These are phyloP conservation scores for Boletus sp. DNA, from an alignment of 768 basidiomycete species.

Conservation along the genomic window DNA sequence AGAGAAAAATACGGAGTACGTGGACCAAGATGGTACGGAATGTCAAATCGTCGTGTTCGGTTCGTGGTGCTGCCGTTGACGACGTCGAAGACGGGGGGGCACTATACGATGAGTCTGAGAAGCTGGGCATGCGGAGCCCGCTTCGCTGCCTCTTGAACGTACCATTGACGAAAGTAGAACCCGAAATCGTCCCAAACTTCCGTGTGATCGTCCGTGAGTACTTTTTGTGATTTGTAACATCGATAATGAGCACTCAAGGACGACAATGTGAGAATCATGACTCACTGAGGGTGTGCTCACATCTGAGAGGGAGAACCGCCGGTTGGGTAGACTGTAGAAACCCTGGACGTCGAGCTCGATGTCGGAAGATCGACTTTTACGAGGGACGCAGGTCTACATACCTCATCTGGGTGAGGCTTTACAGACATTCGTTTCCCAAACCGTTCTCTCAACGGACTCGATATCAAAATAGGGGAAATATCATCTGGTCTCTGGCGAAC, in stretches of 20 bases:
- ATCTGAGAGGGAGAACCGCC: slow-evolving; percentile 32
- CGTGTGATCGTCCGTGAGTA: slow-evolving; percentile 8
- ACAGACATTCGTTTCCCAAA: slow-evolving; percentile 31
- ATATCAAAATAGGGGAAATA: slow-evolving; percentile 21
- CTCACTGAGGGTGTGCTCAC: slow-evolving; percentile 15
- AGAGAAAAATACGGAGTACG: slow-evolving; percentile 22
- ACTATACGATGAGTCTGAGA: not conserved
- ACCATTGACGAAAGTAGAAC: slow-evolving; percentile 10
- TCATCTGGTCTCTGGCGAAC: slow-evolving; percentile 22
- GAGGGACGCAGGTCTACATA: slow-evolving; percentile 8
- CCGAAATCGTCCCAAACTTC: slow-evolving; percentile 29
- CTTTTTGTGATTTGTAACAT: not conserved
- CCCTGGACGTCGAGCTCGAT: slow-evolving; percentile 4
- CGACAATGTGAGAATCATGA: not conserved
- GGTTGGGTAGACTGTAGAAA: slow-evolving; percentile 31
- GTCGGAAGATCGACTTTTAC: not conserved
- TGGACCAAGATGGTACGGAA: not conserved
- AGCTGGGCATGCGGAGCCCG: slow-evolving; percentile 13
- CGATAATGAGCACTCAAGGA: not conserved
- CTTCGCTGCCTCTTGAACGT: slow-evolving; percentile 9
- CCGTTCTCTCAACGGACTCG: slow-evolving; percentile 29
- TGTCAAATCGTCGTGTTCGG: not conserved
- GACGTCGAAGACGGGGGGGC: not conserved
- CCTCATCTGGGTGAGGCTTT: slow-evolving; percentile 26
- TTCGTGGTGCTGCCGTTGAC: not conserved